Base-by-base conservation (phyloP, 352 stramenopile species). In the Phytophthora cactorum region DNA sequence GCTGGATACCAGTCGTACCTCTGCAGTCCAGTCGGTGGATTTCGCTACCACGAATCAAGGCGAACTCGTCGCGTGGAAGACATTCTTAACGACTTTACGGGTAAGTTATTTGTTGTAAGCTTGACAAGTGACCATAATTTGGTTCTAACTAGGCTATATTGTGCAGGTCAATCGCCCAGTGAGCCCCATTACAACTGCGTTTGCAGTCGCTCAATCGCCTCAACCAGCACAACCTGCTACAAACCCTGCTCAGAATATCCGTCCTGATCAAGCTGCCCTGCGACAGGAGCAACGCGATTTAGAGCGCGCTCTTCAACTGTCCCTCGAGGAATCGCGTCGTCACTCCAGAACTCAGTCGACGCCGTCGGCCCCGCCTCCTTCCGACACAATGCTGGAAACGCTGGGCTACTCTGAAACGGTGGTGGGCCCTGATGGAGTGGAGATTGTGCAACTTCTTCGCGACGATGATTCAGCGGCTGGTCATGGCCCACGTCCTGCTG, bases 41-140 rank as follows among this genome's bases (percentile, higher is more conserved):
- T 91, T 95, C 52, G 87, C 87, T 46, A 78, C 83, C 5, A 72
- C 59, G 2, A 92, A 68, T 43, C 74, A 90, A 7, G 59, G 53
- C 1, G 87, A 92, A 60, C 75, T 95, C 31, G 59, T 81, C 34
- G 73, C 84, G 2, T 95, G 87, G 87, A 92, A 90, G 57, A 70
- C 71, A 0, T 95, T 95, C 46, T 70, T 93, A 52, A 76, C 80
- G 1, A 83, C 57, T 29, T 50, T 91, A 9, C 80, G 73, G 64
- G 82, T 91, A 63, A 38, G 70, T 51, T 7, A 6, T 4, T 11
- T 25, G 58, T 58, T 7, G 8, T 45, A n/a, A 29, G 12, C 15
- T 57, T 15, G 5, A 36, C 41, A 46, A 53, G 41, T 17, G 36
- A 0, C 32, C 31, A 27, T 25, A 38, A 32, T 15, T 50, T 52